phyloP scores from a whole-genome alignment of 345 rosid genomes.

The Anastatica hierochuntica region DNA sequence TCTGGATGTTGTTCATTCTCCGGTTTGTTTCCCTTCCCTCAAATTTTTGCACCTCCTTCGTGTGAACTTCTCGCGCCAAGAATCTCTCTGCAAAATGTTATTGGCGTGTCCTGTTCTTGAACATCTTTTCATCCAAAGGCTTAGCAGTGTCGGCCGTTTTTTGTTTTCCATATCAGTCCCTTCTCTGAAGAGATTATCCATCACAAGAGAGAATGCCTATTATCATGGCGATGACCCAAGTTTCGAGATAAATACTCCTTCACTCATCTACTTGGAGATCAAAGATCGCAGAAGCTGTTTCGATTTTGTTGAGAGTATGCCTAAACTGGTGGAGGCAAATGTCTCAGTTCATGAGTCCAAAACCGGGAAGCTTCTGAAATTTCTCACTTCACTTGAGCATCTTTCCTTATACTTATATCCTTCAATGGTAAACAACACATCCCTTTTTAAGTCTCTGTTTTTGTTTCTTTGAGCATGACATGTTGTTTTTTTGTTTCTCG shows the following conservation, averaged over 20 bases:
- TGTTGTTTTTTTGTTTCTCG: too few species aligned
- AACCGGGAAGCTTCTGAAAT: neutral
- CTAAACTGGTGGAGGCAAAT: constrained; percentile 7
- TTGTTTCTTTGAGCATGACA: too few species aligned
- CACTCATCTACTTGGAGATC: constrained; percentile 1
- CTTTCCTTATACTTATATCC: neutral
- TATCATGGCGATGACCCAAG: neutral
- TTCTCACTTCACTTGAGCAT: neutral
- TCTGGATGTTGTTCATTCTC: constrained; percentile 4
- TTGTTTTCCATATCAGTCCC: constrained; percentile 15
- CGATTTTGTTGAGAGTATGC: neutral
- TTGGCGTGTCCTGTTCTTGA: constrained; percentile 14
- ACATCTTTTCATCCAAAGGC: neutral
- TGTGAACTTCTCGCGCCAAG: neutral
- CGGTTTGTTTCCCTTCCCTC: constrained; percentile 2
- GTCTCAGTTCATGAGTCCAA: neutral
- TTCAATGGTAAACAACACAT: neutral
- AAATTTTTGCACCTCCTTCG: neutral
- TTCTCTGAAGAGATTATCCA: constrained; percentile 7
- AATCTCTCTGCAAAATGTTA: neutral
- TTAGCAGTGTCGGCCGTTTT: too few species aligned
- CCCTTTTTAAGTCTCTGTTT: neutral
- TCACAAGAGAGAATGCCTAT: neutral
- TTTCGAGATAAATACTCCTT: constrained; percentile 7
- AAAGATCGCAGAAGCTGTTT: neutral